phyloP scores from a whole-genome alignment of 129 eudicot species.

The Arctium minus region DNA sequence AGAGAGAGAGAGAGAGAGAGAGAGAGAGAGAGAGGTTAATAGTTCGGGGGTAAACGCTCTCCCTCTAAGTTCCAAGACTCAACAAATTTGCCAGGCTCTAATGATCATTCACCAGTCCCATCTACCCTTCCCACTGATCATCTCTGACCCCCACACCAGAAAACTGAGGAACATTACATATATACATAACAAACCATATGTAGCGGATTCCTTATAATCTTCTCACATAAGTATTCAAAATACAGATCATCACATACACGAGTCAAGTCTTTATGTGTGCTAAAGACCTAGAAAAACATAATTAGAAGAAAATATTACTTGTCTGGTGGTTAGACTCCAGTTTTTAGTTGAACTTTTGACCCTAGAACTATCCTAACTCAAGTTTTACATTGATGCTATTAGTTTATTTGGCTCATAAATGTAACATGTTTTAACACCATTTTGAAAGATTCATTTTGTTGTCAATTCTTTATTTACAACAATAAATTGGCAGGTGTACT shows the following conservation, averaged over 20 bases:
- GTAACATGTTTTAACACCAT: not conserved
- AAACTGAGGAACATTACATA: not conserved
- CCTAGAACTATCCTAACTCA: not conserved
- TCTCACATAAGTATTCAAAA: not conserved
- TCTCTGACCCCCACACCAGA: not conserved
- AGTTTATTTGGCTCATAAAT: not conserved
- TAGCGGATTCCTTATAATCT: not conserved
- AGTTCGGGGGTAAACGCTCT: not conserved
- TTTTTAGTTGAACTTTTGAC: not conserved
- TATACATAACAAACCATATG: not conserved
- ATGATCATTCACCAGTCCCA: not conserved
- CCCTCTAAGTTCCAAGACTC: too few species aligned
- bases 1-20: too few species aligned
- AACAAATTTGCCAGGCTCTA: not conserved
- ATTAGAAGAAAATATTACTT: not conserved
- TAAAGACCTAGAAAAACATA: not conserved
- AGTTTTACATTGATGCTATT: not conserved
- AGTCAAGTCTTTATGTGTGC: not conserved
- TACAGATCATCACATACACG: not conserved
- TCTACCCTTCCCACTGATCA: not conserved
- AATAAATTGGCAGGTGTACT: not conserved
- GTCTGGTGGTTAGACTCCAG: not conserved
- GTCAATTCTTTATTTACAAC: conserved; percentile 1
- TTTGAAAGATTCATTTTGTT: not conserved
- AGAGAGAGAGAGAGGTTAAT: not conserved